Evolutionary conservation across 441 rosid genomes (phyloP), one percentile per base, ranked within the genome.

Genomic region (Geranium incanum): DNA sequence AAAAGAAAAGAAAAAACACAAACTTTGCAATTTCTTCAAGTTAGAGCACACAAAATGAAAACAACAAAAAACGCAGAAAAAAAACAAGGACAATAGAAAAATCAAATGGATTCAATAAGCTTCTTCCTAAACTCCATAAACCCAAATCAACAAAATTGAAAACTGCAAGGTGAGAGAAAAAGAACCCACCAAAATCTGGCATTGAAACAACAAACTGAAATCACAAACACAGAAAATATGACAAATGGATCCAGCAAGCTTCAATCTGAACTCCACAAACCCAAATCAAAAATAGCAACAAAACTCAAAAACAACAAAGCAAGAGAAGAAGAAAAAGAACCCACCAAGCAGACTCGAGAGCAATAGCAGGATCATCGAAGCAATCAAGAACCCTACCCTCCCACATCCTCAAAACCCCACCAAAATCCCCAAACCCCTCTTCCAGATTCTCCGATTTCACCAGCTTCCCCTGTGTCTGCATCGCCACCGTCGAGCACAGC

Each of bases 371-470:
- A 84, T 93, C 90, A 45, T 88, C 93, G 41, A 85, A 81, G 84
- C 89, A 89, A 80, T 86, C 96, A 73, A 89, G 86, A 15, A 91
- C 87, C 72, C 84, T 89, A 60, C 95, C 94, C 85, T 93, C 98
- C 98, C 98, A 93, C 88, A 93, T 84, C 81, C 98, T 85, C 0
- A 89, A 87, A 68, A 88, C 93, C 41, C 86, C 89, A 9, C 92
- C 92, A 16, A 82, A 45, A 6, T 45, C 81, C 37, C 92, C 92
- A 16, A 82, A 45, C 9, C 9, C 81, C 37, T 77, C 83, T 39
- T 3, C 83, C 92, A 21, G 71, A 81, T 3, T 67, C 74, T 2
- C 41, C 79, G 1, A n/a, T 66, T 1, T 80, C 86, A 1, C 70
- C 84, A 6, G n/a, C 83, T 93, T 89, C 63, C 98, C 97, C 68